Conservation (phyloP, 225 moss, liverwort and hornwort genomes). For the Neckera pumila region DNA sequence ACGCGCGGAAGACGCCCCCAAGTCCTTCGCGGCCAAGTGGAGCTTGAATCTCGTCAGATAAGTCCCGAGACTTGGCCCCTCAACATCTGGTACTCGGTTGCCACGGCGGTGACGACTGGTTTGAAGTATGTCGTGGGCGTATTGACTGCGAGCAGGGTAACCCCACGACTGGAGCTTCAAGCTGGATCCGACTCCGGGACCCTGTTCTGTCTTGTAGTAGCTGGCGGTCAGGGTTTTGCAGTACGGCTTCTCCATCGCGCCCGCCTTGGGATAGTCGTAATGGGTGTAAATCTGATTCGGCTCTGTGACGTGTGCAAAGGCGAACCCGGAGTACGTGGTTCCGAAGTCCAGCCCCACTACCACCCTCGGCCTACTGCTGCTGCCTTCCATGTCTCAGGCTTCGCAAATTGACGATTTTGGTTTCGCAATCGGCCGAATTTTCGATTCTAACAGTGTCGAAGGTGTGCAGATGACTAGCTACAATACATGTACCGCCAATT, state of each 20-base stretch:
- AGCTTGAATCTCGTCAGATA: slow-evolving; percentile 32
- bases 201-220: background rate
- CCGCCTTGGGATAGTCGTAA: background rate
- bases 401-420: background rate
- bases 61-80: background rate
- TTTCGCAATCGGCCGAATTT: background rate
- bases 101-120: background rate
- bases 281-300: slow-evolving; percentile 3
- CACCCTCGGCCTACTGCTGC: background rate
- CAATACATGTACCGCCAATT: background rate
- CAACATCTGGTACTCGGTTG: background rate
- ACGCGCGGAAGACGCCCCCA: background rate
- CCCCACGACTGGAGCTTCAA: slow-evolving; percentile 34
- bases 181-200: background rate
- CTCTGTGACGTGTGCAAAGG: slow-evolving; percentile 19
- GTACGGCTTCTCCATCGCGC: slow-evolving; percentile 2
- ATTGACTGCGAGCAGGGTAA: slow-evolving; percentile 14
- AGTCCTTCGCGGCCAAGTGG: slow-evolving; percentile 4
- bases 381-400: background rate
- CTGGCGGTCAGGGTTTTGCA: slow-evolving; percentile 13
- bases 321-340: slow-evolving; percentile 36
- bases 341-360: slow-evolving; percentile 45
- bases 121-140: background rate
- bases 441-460: background rate
- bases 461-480: background rate